Evolutionary conservation across 805 yeast genomes (phyloP).

Genomic region (Ogataea methanolica): DNA sequence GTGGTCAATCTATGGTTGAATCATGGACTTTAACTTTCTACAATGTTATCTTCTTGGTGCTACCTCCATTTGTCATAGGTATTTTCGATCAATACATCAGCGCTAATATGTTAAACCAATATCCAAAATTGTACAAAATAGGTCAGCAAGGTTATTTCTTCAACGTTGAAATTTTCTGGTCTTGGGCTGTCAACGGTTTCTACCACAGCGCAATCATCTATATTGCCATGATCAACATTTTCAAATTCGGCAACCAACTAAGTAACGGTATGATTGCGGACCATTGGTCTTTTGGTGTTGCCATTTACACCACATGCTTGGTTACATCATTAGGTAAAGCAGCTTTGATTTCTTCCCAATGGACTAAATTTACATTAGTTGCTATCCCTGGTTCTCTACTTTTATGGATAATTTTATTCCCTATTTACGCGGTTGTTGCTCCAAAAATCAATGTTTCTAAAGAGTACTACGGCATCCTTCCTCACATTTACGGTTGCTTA

Average conservation of each 20-base stretch:
- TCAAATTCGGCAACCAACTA: slow-evolving; percentile 60
- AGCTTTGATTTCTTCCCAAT: slow-evolving; percentile 81
- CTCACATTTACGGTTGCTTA: slow-evolving; percentile 69
- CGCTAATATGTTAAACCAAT: slow-evolving; percentile 81
- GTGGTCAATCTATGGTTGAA: slow-evolving; percentile 94
- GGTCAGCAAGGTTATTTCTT: slow-evolving; percentile 89
- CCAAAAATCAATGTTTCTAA: slow-evolving; percentile 77
- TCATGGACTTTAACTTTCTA: slow-evolving; percentile 97
- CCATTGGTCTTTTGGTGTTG: slow-evolving; percentile 95
- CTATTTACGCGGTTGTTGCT: slow-evolving; percentile 79
- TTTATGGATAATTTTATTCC: slow-evolving; percentile 83
- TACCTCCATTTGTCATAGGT: slow-evolving; percentile 95
- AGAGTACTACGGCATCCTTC: slow-evolving; percentile 78
- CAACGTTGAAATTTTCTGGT: slow-evolving; percentile 91
- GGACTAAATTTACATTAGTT: slow-evolving; percentile 89
- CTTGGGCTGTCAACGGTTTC: slow-evolving; percentile 95
- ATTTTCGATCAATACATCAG: slow-evolving; percentile 95
- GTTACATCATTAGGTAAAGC: slow-evolving; percentile 93
- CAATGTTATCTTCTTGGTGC: slow-evolving; percentile 88
- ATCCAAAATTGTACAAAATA: slow-evolving; percentile 86
- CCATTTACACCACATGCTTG: slow-evolving; percentile 80
- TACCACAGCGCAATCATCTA: slow-evolving; percentile 87
- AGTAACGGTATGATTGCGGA: slow-evolving; percentile 69
- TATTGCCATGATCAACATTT: slow-evolving; percentile 65
- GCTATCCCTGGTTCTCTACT: slow-evolving; percentile 94